phyloP scores from a whole-genome alignment of 495 filamentous ascomycete genomes.

The Talaromyces proteolyticus region DNA sequence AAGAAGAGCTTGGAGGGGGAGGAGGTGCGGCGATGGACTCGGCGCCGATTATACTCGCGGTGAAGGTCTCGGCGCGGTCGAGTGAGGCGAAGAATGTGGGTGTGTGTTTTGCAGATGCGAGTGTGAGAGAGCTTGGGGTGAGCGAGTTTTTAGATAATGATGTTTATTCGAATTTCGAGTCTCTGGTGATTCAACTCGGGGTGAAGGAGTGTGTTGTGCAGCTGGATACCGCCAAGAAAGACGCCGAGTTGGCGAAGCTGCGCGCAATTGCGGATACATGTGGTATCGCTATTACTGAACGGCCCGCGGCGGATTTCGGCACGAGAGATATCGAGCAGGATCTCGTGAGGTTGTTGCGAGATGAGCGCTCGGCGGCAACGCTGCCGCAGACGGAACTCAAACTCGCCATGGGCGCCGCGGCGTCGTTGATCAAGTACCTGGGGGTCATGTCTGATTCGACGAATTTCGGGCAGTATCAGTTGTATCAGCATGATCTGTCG shows the following conservation, averaged over 20 bases:
- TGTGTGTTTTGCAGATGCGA: constrained; percentile 97
- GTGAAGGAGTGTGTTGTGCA: constrained; percentile 90
- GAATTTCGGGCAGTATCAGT: constrained; percentile 94
- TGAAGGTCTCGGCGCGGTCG: constrained; percentile 86
- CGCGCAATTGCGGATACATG: constrained; percentile 84
- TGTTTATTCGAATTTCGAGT: constrained; percentile 96
- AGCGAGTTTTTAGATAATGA: constrained; percentile 99
- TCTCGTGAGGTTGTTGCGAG: constrained; percentile 75
- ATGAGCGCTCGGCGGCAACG: constrained; percentile 69
- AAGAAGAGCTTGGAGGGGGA: constrained; percentile 81
- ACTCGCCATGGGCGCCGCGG: constrained; percentile 92
- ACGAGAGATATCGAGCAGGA: constrained; percentile 96
- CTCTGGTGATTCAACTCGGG: constrained; percentile 89
- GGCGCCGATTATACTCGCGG: constrained; percentile 87
- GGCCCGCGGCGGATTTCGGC: constrained; percentile 70
- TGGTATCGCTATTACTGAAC: constrained; percentile 80
- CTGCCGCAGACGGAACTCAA: constrained; percentile 92
- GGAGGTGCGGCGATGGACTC: constrained; percentile 61
- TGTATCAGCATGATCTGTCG: constrained; percentile 94
- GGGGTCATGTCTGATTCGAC: constrained; percentile 81
- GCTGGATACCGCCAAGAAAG: constrained; percentile 69
- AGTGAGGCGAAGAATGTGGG: constrained; percentile 81
- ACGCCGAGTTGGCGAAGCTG: constrained; percentile 85
- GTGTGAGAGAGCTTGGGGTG: constrained; percentile 89
- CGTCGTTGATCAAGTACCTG: constrained; percentile 94